Evolutionary conservation across 1,284 basidiomycete genomes (phyloP).

Genomic region (Moesziomyces aphidis): DNA sequence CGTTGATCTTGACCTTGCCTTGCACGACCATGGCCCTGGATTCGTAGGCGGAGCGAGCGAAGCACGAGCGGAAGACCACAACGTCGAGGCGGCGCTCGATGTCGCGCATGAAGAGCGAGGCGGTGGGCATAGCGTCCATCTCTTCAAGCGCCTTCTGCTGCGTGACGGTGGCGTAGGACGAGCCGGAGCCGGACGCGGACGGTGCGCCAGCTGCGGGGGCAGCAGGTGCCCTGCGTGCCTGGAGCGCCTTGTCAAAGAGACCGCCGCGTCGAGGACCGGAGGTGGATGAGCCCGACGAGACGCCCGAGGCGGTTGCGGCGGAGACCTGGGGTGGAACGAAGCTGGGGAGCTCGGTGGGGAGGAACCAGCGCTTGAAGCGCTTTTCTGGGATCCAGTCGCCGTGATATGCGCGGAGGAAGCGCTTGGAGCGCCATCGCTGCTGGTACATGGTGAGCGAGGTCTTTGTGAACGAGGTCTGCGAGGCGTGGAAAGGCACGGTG

Average conservation of each 20-base stretch:
- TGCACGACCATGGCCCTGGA: constrained; percentile 87
- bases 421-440: constrained; percentile 90
- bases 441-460: constrained; percentile 82
- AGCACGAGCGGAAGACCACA: constrained; percentile 89
- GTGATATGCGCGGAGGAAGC: constrained; percentile 92
- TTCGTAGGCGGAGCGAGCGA: constrained; percentile 89
- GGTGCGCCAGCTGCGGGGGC: constrained; percentile 2
- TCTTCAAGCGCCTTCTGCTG: constrained; percentile 36
- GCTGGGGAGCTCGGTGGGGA: constrained; percentile 86
- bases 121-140: constrained; percentile 57
- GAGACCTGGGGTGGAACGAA: constrained; percentile 71
- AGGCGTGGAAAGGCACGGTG: constrained; percentile 51
- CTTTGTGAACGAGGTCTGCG: constrained; percentile 74
- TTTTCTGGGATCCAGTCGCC: constrained; percentile 94
- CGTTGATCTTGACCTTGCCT: constrained; percentile 89
- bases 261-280: constrained; percentile 35
- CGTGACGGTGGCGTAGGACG: constrained; percentile 24
- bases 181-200: constrained; percentile 7
- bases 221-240: constrained; percentile 33
- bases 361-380: constrained; percentile 94
- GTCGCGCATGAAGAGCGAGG: constrained; percentile 62
- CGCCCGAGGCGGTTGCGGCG: constrained; percentile 22
- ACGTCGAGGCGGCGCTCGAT: constrained; percentile 95
- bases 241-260: constrained; percentile 32
- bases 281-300: constrained; percentile 19